These are phyloP conservation scores for Yarrowia hollandica DNA, from an alignment of 805 yeast species.

Conservation along the genomic window DNA sequence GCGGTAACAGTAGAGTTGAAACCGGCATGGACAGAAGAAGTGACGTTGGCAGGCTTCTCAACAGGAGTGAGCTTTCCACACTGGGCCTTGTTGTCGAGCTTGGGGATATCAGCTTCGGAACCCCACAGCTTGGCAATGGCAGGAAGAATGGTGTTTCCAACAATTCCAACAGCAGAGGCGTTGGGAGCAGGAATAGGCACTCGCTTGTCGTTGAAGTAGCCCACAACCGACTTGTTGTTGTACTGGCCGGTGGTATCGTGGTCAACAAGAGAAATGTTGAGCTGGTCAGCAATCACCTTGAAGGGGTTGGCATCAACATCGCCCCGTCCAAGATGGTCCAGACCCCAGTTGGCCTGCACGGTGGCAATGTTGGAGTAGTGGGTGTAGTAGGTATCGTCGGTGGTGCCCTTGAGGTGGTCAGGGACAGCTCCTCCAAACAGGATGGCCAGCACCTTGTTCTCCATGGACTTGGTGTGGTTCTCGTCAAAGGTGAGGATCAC, in stretches of 20 bases:
- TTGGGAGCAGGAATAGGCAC: conserved; percentile 9
- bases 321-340: conserved; percentile 52
- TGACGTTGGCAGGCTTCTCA: background rate
- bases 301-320: conserved; percentile 55
- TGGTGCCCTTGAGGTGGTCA: conserved; percentile 46
- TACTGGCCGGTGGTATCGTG: conserved; percentile 3
- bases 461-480: conserved; percentile 46
- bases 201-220: conserved; percentile 17
- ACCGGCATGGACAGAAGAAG: too few species aligned
- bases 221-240: conserved; percentile 4
- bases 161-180: background rate
- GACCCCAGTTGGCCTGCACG: conserved; percentile 53
- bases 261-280: conserved; percentile 30
- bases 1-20: background rate
- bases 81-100: background rate
- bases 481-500: conserved; percentile 54
- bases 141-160: conserved; percentile 19
- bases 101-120: background rate
- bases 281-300: conserved; percentile 45
- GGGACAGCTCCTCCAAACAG: conserved; percentile 53
- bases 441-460: conserved; percentile 50
- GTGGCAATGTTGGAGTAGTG: conserved; percentile 55
- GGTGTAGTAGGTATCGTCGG: conserved; percentile 51
- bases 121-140: conserved; percentile 20
- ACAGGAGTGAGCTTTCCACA: conserved; percentile 1